Conservation (phyloP, 1,284 basidiomycete species). For the Volvariella volvacea region DNA sequence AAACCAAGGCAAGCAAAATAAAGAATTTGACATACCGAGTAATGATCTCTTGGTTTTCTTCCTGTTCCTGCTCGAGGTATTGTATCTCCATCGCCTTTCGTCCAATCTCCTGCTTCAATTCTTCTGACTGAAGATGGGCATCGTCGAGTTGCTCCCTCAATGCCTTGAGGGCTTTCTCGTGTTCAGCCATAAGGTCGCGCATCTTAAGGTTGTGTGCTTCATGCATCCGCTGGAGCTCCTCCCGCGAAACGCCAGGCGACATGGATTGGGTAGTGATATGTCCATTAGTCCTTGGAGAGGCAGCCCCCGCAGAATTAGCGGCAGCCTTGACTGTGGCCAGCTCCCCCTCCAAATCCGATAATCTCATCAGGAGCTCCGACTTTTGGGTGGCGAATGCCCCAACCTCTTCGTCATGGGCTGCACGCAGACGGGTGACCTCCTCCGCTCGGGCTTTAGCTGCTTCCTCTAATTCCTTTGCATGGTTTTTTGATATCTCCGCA, state of each 20-base stretch:
- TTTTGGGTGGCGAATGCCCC: constrained; percentile 47
- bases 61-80: constrained; percentile 70
- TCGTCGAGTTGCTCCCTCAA: constrained; percentile 57
- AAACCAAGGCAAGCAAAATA: constrained; percentile 48
- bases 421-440: constrained; percentile 57
- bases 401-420: constrained; percentile 54
- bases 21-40: constrained; percentile 69
- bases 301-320: constrained; percentile 37
- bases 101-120: constrained; percentile 52
- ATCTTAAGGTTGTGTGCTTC: constrained; percentile 80
- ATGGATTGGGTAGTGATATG: constrained; percentile 22
- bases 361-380: constrained; percentile 47
- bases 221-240: constrained; percentile 67
- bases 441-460: constrained; percentile 61
- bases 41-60: constrained; percentile 67
- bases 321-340: constrained; percentile 53
- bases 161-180: constrained; percentile 55
- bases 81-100: constrained; percentile 74
- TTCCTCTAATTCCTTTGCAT: constrained; percentile 65
- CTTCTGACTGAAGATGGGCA: constrained; percentile 45
- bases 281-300: constrained; percentile 52
- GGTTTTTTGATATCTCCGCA: constrained; percentile 59
- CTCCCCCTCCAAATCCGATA: constrained; percentile 73
- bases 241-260: constrained; percentile 53
- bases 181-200: constrained; percentile 66